These are phyloP conservation scores for Fusarium pseudocircinatum DNA, from an alignment of 2,329 filamentous ascomycete species.

Conservation along the genomic window DNA sequence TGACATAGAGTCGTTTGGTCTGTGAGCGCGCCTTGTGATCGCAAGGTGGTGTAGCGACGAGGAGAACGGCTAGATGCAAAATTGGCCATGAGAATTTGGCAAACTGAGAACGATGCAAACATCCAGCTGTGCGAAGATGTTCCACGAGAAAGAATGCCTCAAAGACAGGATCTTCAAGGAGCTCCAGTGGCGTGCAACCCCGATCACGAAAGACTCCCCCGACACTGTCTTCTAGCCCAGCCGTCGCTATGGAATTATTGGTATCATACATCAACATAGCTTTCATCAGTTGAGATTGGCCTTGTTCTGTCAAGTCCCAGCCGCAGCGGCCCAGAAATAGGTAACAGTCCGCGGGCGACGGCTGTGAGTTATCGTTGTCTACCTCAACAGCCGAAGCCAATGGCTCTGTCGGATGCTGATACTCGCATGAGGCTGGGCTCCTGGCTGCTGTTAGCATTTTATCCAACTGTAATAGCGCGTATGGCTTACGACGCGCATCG, in stretches of 20 bases:
- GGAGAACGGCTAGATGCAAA: not conserved
- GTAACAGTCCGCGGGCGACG: not conserved
- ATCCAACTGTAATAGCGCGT: no score
- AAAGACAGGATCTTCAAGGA: not conserved
- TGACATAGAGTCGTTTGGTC: not conserved
- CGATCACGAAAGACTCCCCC: not conserved
- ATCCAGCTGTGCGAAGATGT: accelerated
- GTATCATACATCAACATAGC: not conserved
- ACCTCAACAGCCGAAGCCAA: no score
- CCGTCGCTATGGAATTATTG: not conserved
- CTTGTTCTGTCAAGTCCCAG: not conserved
- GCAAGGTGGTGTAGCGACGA: not conserved
- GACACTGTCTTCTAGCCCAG: not conserved
- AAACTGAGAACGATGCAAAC: not conserved
- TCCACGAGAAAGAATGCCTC: not conserved
- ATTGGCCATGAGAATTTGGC: not conserved
- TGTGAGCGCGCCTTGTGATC: not conserved
- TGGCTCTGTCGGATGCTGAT: not conserved
- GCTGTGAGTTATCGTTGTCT: no score
- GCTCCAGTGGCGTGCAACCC: not conserved
- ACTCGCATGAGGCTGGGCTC: not conserved
- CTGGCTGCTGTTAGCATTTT: not conserved
- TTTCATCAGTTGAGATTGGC: not conserved
- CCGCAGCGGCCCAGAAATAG: not conserved
- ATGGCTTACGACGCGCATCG: not conserved